Evolutionary conservation across 495 filamentous ascomycete genomes (phyloP).

Genomic region (Xylaria nigripes): DNA sequence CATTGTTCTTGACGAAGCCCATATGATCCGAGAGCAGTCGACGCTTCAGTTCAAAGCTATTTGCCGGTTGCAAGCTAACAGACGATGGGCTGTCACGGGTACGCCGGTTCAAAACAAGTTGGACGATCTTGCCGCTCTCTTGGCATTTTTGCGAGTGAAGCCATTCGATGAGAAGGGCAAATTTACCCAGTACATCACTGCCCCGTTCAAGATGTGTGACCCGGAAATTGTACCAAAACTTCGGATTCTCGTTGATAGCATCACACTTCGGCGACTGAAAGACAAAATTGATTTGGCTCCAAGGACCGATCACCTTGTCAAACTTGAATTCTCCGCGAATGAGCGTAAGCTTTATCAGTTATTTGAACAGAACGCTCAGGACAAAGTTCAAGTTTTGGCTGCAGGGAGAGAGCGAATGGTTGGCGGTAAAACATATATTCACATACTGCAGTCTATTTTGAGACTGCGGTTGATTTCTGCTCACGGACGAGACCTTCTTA

Average conservation of each 20-base stretch:
- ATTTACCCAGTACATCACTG: slow-evolving; percentile 70
- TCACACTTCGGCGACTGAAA: slow-evolving; percentile 87
- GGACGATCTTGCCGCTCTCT: slow-evolving; percentile 82
- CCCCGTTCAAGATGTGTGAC: slow-evolving; percentile 73
- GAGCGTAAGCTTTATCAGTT: slow-evolving; percentile 50
- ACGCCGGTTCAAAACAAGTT: slow-evolving; percentile 88
- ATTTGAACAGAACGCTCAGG: slow-evolving; percentile 45
- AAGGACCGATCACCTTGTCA: slow-evolving; percentile 61
- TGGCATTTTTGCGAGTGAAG: slow-evolving; percentile 76
- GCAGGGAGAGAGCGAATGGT: slow-evolving; percentile 51
- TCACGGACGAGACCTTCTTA: slow-evolving; percentile 81
- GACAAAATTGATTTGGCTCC: slow-evolving; percentile 77
- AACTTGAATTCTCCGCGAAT: slow-evolving; percentile 46
- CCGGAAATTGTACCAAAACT: slow-evolving; percentile 75
- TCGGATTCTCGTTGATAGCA: slow-evolving; percentile 82
- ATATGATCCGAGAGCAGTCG: slow-evolving; percentile 78
- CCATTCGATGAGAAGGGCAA: slow-evolving; percentile 73
- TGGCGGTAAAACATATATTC: slow-evolving; percentile 75
- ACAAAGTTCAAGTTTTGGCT: slow-evolving; percentile 45
- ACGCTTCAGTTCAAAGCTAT: slow-evolving; percentile 76
- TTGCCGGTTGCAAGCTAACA: slow-evolving; percentile 69
- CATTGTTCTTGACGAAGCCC: slow-evolving; percentile 92
- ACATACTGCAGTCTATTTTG: slow-evolving; percentile 83
- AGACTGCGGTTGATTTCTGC: slow-evolving; percentile 85
- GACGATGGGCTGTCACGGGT: slow-evolving; percentile 93